Base-by-base conservation (phyloP, 139 green algal genomes). In the Closterium sp. region DNA sequence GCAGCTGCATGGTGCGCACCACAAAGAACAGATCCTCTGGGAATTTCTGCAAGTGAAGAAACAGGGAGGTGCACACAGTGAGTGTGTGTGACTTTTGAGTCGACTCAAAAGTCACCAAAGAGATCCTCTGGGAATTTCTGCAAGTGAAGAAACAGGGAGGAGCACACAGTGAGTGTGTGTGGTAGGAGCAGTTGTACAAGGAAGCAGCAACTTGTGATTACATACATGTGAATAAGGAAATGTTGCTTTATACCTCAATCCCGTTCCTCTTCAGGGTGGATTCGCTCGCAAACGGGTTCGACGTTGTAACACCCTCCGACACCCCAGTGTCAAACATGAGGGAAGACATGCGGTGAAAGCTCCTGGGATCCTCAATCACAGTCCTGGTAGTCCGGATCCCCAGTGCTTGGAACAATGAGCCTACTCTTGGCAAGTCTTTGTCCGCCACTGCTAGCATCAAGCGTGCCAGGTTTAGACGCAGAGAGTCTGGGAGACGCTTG, bases 21-120 rank as follows among this genome's bases (percentile, higher is more conserved):
- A 99, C 97, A 92, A 99, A 99, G 95, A 99, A 99, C 90, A 99
- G 95, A 95, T 99, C 98, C n/a, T 96, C 92, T 0, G 98, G 98
- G 94, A 99, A 99, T 29, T 94, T 95, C 86, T 95, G 92, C 91
- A 13, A 22, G 5, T 1, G 45, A 70, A 22, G 45, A 19, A 70
- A 70, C 10, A 70, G 45, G 45, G 11, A 4, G 11, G 45, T n/a
- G 9, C 10, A 70, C 45, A 70, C 45, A 70, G 10, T 70, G 10
- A 4, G 10, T 70, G 45, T 13, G 1, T 70, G 10, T 22, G 10
- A 19, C n/a, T n/a, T n/a, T n/a, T n/a, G n/a, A n/a, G n/a, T n/a
- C n/a, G n/a, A n/a, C n/a, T n/a, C n/a, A n/a, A n/a, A n/a, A n/a
- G n/a, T n/a, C n/a, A n/a, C n/a, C n/a, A n/a, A 99, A 99, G 89